These are phyloP conservation scores for Solanum hybrid DNA, from an alignment of 305 asterid genomes.

Conservation along the genomic window DNA sequence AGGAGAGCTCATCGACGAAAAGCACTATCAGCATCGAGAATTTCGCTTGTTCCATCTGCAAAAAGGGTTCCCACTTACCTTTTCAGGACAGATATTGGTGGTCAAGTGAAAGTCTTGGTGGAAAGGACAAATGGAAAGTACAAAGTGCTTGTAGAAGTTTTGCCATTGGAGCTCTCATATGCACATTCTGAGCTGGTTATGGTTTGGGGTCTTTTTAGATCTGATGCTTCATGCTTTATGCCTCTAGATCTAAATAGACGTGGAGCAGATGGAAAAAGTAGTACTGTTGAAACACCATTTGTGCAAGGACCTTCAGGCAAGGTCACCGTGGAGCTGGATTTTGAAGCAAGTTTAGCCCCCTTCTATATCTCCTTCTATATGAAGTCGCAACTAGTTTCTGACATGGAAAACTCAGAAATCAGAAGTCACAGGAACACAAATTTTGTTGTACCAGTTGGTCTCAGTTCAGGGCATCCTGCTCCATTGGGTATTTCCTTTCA, in stretches of 20 bases:
- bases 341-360: slow-evolving; percentile 55
- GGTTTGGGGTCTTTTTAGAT: slow-evolving; percentile 65
- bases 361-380: slow-evolving; percentile 57
- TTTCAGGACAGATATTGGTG: slow-evolving; percentile 60
- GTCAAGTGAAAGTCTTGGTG: slow-evolving; percentile 53
- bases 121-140: slow-evolving; percentile 34
- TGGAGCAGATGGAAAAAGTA: slow-evolving; percentile 17
- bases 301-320: slow-evolving; percentile 28
- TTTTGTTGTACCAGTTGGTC: slow-evolving; percentile 78
- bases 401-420: slow-evolving; percentile 28
- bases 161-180: slow-evolving; percentile 25
- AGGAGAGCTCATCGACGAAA: slow-evolving; percentile 20
- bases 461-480: slow-evolving; percentile 62
- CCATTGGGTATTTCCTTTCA: slow-evolving; percentile 64
- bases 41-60: slow-evolving; percentile 30
- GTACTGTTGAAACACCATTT: slow-evolving; percentile 42
- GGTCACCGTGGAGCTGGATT: slow-evolving; percentile 47
- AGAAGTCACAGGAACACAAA: slow-evolving; percentile 57
- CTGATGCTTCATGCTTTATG: slow-evolving; percentile 45
- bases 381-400: slow-evolving; percentile 27
- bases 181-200: slow-evolving; percentile 29
- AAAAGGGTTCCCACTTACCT: slow-evolving; percentile 39
- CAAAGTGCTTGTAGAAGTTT: slow-evolving; percentile 41
- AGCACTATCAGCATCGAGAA: slow-evolving; percentile 35
- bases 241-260: slow-evolving; percentile 31